These are phyloP conservation scores for Cylindrodendrum hubeiense DNA, from an alignment of 2,329 filamentous ascomycete species.

Conservation along the genomic window DNA sequence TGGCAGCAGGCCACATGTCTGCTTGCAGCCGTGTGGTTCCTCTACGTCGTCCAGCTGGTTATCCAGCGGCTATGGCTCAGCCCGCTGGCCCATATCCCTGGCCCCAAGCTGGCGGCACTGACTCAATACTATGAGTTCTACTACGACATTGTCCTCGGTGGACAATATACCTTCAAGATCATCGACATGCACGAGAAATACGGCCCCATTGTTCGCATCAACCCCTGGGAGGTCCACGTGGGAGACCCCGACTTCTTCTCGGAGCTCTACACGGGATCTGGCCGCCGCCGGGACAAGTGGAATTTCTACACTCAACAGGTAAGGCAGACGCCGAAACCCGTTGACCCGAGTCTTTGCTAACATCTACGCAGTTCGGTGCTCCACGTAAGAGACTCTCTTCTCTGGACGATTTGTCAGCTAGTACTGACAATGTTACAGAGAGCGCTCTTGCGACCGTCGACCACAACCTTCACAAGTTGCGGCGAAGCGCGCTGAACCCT, in stretches of 20 bases:
- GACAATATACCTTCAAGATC: conserved; percentile 58
- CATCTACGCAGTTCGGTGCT: conserved; percentile 47
- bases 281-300: conserved; percentile 49
- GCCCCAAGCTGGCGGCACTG: conserved; percentile 54
- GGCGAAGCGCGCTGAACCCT: conserved; percentile 51
- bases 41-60: conserved; percentile 46
- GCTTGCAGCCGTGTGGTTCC: conserved; percentile 42
- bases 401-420: conserved; percentile 22
- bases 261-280: conserved; percentile 52
- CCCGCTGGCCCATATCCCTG: conserved; percentile 54
- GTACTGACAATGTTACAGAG: conserved; percentile 43
- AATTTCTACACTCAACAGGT: conserved; percentile 53
- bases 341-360: conserved; percentile 29
- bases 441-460: conserved; percentile 50
- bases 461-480: conserved; percentile 50
- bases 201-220: conserved; percentile 56
- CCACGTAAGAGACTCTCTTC: conserved; percentile 44
- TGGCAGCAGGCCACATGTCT: conserved; percentile 44
- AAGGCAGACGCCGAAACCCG: conserved; percentile 10
- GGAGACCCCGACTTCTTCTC: conserved; percentile 53
- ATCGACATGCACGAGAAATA: conserved; percentile 56
- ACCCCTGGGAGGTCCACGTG: conserved; percentile 55
- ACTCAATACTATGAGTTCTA: conserved; percentile 57
- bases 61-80: conserved; percentile 52
- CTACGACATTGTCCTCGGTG: conserved; percentile 56